Evolutionary conservation across 2,329 filamentous ascomycete species (phyloP), one percentile per base, ranked within the genome.

Genomic region (Cryphonectria parasitica): DNA sequence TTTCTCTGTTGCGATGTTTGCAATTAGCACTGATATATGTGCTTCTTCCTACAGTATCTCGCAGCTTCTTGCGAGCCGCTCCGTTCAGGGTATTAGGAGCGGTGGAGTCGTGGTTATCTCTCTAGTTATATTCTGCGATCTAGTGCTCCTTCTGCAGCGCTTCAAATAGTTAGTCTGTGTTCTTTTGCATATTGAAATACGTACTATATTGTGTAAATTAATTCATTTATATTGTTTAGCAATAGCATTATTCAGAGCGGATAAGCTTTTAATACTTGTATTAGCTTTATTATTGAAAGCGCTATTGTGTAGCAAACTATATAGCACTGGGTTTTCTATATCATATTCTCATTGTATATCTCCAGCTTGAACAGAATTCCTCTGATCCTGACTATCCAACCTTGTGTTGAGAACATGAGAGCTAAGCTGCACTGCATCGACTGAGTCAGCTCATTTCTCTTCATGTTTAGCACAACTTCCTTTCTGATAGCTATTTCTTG

Each of bases 321-420:
- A 0, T 86, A 83, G 84, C 76, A 81, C 7, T 86, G 82, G 82
- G 79, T 82, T 28, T 87, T 88, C 72, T 85, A 83, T 71, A 73
- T 84, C 62, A 84, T 83, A 77, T 79, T 85, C 45, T 83, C 83
- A 17, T 79, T 84, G 71, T 80, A 82, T 70, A 80, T 75, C 61
- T 73, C 82, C 31, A 78, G 82, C 1, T 75, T 85, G 2, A 68
- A 82, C 34, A 72, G 81, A 22, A 74, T 83, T 17, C 77, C 83
- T 11, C 77, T 81, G 60, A 78, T 87, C 3, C 78, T 83, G 54
- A 83, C 83, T 17, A 75, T 83, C 54, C 78, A 78, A 41, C 79
- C 80, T 0, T 74, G 73, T 58, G 71, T 74, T 45, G 77, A 78
- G 1, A 80, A 78, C 0, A 70, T 81, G 8, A 61, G 36, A 28